phyloP scores from a whole-genome alignment of 768 basidiomycete species.

The Pulveroboletus sp. region DNA sequence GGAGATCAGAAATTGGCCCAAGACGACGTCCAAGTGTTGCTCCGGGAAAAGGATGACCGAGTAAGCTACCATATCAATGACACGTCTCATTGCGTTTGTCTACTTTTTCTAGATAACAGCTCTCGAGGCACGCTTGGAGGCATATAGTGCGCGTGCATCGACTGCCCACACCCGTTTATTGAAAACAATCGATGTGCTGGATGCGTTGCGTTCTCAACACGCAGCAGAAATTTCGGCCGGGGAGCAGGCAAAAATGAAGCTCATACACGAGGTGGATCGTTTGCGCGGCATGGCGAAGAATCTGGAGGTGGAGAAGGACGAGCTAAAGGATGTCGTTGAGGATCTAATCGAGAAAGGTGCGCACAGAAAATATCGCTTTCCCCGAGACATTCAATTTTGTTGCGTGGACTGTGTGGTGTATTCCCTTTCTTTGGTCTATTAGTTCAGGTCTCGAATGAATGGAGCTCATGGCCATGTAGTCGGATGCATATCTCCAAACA shows the following conservation, averaged over 20 bases:
- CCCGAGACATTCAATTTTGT: slow-evolving; percentile 1
- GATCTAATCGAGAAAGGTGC: slow-evolving; percentile 59
- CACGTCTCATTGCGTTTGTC: not conserved
- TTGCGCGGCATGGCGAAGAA: slow-evolving; percentile 31
- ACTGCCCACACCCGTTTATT: slow-evolving; percentile 46
- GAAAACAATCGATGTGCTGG: slow-evolving; percentile 49
- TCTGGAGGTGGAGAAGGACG: slow-evolving; percentile 48
- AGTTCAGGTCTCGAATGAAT: slow-evolving; percentile 48
- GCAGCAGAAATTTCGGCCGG: slow-evolving; percentile 38
- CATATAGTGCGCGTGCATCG: slow-evolving; percentile 38
- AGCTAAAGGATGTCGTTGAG: slow-evolving; percentile 51
- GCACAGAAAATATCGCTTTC: slow-evolving; percentile 13
- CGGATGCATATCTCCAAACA: slow-evolving; percentile 40
- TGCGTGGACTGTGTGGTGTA: not conserved
- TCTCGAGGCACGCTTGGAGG: slow-evolving; percentile 33
- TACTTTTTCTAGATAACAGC: slow-evolving; percentile 21
- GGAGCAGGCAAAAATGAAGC: slow-evolving; percentile 29
- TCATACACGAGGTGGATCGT: slow-evolving; percentile 38
- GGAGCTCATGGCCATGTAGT: slow-evolving; percentile 45
- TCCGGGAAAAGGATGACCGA: slow-evolving; percentile 28
- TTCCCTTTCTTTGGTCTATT: not conserved
- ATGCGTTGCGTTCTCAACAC: slow-evolving; percentile 40
- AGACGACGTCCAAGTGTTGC: slow-evolving; percentile 16
- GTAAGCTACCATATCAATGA: slow-evolving; percentile 3
- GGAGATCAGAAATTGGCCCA: slow-evolving; percentile 16